A percentile compares a stretch with the other conserved stretches of the same genome.
phyloP scores from a whole-genome alignment of 768 basidiomycete species.

The Boletellus emodensis region DNA sequence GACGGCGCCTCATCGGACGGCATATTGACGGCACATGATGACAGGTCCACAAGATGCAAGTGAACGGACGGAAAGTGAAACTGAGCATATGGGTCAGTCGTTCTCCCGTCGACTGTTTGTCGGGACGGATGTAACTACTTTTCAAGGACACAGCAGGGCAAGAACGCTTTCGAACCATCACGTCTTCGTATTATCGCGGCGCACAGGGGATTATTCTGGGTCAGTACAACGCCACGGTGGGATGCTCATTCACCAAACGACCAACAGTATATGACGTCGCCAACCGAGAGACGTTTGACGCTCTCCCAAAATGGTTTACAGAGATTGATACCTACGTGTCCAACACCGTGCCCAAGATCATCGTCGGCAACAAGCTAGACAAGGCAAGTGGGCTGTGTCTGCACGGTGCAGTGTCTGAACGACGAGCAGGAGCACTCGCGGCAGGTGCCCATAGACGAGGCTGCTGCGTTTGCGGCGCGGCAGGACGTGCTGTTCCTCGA shows the following conservation, averaged over 20 bases:
- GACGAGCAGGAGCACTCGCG: slow-evolving; percentile 75
- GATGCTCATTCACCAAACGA: not conserved
- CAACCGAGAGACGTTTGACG: slow-evolving; percentile 88
- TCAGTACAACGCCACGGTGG: slow-evolving; percentile 16
- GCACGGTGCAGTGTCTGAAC: not conserved
- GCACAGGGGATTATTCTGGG: slow-evolving; percentile 81
- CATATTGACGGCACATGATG: not conserved
- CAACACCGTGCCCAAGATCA: slow-evolving; percentile 82
- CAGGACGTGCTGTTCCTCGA: slow-evolving; percentile 89
- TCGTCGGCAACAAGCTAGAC: slow-evolving; percentile 94
- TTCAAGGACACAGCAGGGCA: slow-evolving; percentile 90
- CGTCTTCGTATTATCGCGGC: slow-evolving; percentile 90
- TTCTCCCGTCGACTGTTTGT: not conserved
- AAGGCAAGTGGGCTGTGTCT: slow-evolving; percentile 49
- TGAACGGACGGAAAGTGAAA: slow-evolving; percentile 81
- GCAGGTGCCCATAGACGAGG: slow-evolving; percentile 79
- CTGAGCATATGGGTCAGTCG: slow-evolving; percentile 92
- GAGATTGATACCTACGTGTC: slow-evolving; percentile 94
- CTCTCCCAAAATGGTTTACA: slow-evolving; percentile 87
- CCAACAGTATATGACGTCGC: slow-evolving; percentile 90
- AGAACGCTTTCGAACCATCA: slow-evolving; percentile 94
- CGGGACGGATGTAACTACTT: not conserved
- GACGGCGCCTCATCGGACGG: too few relatives aligned
- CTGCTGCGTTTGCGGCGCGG: slow-evolving; percentile 70
- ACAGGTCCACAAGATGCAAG: slow-evolving; percentile 85